Evolutionary conservation across 2,329 filamentous ascomycete genomes (phyloP), one percentile per base, ranked within the genome.

Genomic region (Talaromyces sp.): DNA sequence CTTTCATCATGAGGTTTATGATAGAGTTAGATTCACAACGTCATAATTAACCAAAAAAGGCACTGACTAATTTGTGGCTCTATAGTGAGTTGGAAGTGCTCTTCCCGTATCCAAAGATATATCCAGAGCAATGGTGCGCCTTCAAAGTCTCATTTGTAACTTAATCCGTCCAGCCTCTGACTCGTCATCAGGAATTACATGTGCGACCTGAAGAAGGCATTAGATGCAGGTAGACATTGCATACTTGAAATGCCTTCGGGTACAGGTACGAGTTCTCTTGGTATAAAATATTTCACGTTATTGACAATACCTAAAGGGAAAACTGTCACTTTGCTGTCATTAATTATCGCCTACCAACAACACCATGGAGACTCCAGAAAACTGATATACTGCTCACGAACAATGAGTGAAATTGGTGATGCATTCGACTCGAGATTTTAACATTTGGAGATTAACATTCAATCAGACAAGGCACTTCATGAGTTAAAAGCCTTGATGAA

Each of bases 161-260:
- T 32, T 36, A 58, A 51, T 5, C 33, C 28, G 36, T 17, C 33
- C 8, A 32, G 27, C 3, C 28, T 62, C 60, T 62, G 42, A 62
- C 60, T 25, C 32, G 8, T 55, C 22, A 42, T 27, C 44, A 62
- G 61, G 61, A 53, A 63, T 27, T 85, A 93, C 79, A 93, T 93
- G 90, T 91, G 88, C 73, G 90, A 92, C 80, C 85, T 93, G 76
- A 93, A 93, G 75, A 85, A 81, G 75, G 98, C 95, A 22, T 88
- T 99, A 71, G 95, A 99, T 82, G 90, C 89, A 22, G 91, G 91
- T 58, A 96, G 95, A 64, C 92, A 99, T 78, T 97, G 93, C 75
- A 93, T 99, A 25, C 80, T 99, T 69, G 95, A 99, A 79, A 99
- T 99, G 95, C 95, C 95, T 76, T 99, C 95, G 63, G 95, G 95